Percentiles rank a stretch among this genome's conserved stretches.
Conservation (phyloP, 2,329 filamentous ascomycete species). For the Aspergillus hiratsukae region DNA sequence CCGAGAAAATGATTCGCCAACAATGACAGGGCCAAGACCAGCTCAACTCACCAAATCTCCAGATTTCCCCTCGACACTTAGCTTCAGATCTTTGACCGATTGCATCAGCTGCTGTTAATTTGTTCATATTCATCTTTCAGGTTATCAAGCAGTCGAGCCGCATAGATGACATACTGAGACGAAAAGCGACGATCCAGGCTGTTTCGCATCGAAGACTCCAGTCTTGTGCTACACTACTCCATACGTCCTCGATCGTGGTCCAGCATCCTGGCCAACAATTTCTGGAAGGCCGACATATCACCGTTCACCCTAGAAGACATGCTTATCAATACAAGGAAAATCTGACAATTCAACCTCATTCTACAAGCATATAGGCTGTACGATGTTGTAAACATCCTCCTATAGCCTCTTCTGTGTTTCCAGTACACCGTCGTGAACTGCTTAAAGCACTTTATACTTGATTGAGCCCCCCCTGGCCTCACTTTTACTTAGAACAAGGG, state of each 20-base stretch:
- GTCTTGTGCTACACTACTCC: neutral
- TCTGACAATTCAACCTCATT: neutral
- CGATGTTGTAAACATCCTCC: neutral
- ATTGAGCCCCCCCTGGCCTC: neutral
- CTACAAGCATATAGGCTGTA: neutral
- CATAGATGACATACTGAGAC: neutral
- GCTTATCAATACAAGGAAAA: neutral
- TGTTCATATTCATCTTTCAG: neutral
- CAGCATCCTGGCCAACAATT: too few relatives aligned
- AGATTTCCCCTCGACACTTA: neutral
- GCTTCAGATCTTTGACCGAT: neutral
- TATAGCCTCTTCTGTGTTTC: neutral
- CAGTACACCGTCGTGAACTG: neutral
- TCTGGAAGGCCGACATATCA: neutral
- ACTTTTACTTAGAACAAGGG: neutral
- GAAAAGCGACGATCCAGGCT: neutral
- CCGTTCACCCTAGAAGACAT: neutral
- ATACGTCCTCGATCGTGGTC: neutral
- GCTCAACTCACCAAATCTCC: neutral
- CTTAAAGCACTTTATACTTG: too few relatives aligned
- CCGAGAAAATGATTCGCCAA: constrained; percentile 24
- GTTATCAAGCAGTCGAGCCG: neutral
- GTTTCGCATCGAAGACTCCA: neutral
- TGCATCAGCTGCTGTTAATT: neutral
- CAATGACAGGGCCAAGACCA: constrained; percentile 19